Evolutionary conservation across 352 stramenopile species (phyloP).

Genomic region (Pythium scleroteichum): DNA sequence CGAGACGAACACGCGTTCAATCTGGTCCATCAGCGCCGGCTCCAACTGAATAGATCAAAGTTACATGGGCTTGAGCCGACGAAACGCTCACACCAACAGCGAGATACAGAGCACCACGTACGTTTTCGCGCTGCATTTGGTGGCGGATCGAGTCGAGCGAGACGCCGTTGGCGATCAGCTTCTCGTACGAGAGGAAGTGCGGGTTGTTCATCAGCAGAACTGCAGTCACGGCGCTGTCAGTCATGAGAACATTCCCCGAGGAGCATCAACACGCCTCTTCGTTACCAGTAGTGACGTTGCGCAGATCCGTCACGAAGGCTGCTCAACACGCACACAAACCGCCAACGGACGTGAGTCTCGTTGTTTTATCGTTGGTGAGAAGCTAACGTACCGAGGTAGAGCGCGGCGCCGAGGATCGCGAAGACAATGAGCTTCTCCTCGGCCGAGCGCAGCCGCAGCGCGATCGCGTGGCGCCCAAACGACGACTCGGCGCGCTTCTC

Average conservation of each 20-base stretch:
- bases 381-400: constrained; percentile 43
- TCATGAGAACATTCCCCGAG: neutral
- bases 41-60: constrained; percentile 28
- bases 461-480: constrained; percentile 52
- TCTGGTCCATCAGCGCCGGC: constrained; percentile 37
- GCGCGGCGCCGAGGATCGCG: constrained; percentile 44
- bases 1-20: constrained; percentile 51
- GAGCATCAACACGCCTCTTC: neutral
- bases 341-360: too few species aligned
- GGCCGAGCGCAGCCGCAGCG: constrained; percentile 47
- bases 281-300: constrained; percentile 42
- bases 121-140: constrained; percentile 70
- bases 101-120: constrained; percentile 19
- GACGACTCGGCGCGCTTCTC: constrained; percentile 24
- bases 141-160: constrained; percentile 66
- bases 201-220: constrained; percentile 47
- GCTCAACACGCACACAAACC: constrained; percentile 12
- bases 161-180: constrained; percentile 60
- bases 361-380: too few species aligned
- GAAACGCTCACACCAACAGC: too few species aligned
- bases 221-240: constrained; percentile 1
- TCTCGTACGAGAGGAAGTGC: constrained; percentile 57
- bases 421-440: constrained; percentile 68
- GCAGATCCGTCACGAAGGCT: constrained; percentile 55
- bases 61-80: too few species aligned